These are phyloP conservation scores for Cyclotella choctawhatcheeana DNA, from an alignment of 108 stramenopile genomes.

Conservation along the genomic window DNA sequence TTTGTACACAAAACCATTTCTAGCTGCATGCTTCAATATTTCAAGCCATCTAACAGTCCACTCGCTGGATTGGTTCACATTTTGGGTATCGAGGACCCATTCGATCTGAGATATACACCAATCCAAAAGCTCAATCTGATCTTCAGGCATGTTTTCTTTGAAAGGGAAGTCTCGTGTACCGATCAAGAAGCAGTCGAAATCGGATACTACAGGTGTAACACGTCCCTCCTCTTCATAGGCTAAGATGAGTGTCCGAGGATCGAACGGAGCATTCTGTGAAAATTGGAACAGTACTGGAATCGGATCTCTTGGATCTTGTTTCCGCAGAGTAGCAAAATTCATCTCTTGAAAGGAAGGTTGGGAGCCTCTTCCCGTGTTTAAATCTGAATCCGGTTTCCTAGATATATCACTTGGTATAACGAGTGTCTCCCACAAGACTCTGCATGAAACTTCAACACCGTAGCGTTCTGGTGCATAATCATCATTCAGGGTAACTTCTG, in stretches of 20 bases:
- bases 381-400: slow-evolving; percentile 27
- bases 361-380: slow-evolving; percentile 51
- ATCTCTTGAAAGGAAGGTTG: slow-evolving; percentile 63
- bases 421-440: slow-evolving; percentile 55
- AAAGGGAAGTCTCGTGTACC: slow-evolving; percentile 50
- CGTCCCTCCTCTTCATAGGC: slow-evolving; percentile 62
- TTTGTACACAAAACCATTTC: slow-evolving; percentile 34
- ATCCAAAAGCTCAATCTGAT: slow-evolving; percentile 57
- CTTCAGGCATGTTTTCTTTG: slow-evolving; percentile 38
- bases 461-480: slow-evolving; percentile 34
- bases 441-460: slow-evolving; percentile 43
- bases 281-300: slow-evolving; percentile 52
- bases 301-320: slow-evolving; percentile 9
- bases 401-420: slow-evolving; percentile 43
- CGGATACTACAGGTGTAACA: slow-evolving; percentile 59
- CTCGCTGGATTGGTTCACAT: no score
- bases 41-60: no score
- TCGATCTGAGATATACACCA: slow-evolving; percentile 52
- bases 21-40: slow-evolving; percentile 32
- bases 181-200: slow-evolving; percentile 66
- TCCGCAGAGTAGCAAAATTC: slow-evolving; percentile 52
- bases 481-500: slow-evolving; percentile 21
- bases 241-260: slow-evolving; percentile 50
- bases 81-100: slow-evolving; percentile 42
- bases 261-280: slow-evolving; percentile 37